A percentile compares a stretch with the other conserved stretches of the same genome.
These are phyloP conservation scores for Aspergillus affinis DNA, from an alignment of 495 filamentous ascomycete genomes.

Conservation along the genomic window DNA sequence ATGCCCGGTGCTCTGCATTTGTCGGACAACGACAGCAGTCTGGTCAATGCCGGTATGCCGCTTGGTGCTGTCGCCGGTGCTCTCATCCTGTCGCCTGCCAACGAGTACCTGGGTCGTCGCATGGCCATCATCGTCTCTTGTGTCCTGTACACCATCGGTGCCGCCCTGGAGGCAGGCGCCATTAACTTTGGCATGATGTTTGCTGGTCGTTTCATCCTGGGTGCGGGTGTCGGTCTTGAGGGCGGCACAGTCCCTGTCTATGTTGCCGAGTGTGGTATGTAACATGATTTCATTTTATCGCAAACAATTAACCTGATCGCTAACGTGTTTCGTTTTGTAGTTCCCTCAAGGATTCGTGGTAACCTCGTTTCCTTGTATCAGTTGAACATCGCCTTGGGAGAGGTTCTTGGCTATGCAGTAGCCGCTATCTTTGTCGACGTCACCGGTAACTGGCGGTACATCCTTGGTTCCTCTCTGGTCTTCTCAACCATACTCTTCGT, in stretches of 20 bases:
- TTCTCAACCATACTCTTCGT: conserved; percentile 61
- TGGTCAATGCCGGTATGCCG: conserved; percentile 60
- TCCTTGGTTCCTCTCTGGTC: conserved; percentile 62
- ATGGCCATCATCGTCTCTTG: conserved; percentile 60
- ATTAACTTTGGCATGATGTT: conserved; percentile 62
- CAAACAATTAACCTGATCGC: not conserved
- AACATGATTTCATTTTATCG: not conserved
- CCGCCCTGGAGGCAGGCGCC: conserved; percentile 57
- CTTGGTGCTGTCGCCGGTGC: conserved; percentile 62
- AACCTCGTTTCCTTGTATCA: conserved; percentile 64
- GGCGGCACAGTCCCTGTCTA: conserved; percentile 62
- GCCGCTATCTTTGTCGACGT: conserved; percentile 62
- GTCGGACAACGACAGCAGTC: conserved; percentile 43
- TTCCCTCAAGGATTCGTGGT: conserved; percentile 54
- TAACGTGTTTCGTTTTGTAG: conserved; percentile 19
- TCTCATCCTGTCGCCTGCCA: conserved; percentile 53
- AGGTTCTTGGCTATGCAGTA: conserved; percentile 62
- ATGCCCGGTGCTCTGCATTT: conserved; percentile 50
- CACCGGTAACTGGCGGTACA: conserved; percentile 61
- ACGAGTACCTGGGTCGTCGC: conserved; percentile 57
- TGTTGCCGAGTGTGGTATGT: conserved; percentile 47
- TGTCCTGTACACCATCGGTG: conserved; percentile 59
- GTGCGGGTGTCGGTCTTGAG: conserved; percentile 59
- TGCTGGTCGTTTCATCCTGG: conserved; percentile 58
- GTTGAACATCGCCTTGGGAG: conserved; percentile 62